phyloP scores from a whole-genome alignment of 192 early-diverging fungal species.

The Tieghemiomyces parasiticus region DNA sequence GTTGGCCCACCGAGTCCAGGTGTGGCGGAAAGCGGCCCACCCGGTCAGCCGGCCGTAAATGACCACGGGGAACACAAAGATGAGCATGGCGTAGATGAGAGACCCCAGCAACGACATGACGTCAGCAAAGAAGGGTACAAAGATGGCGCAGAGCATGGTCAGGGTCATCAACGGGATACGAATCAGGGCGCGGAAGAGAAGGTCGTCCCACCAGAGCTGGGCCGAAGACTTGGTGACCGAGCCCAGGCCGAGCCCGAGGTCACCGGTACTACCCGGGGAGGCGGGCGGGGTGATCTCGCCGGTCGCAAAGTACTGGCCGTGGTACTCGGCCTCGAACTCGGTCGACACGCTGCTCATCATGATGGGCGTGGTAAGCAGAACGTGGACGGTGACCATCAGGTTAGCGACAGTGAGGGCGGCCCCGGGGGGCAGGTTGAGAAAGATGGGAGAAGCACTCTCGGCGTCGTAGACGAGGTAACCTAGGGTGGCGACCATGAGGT shows the following conservation, averaged over 20 bases:
- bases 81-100: constrained; percentile 32
- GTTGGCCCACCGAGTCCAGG: constrained; percentile 11
- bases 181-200: constrained; percentile 24
- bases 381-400: constrained; percentile 45
- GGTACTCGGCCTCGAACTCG: constrained; percentile 38
- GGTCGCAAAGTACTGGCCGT: constrained; percentile 24
- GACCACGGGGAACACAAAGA: constrained; percentile 37
- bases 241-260: not conserved
- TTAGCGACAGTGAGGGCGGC: constrained; percentile 28
- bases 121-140: constrained; percentile 42
- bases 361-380: constrained; percentile 48
- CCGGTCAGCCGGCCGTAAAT: constrained; percentile 34
- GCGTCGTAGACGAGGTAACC: constrained; percentile 49
- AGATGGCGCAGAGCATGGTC: constrained; percentile 25
- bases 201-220: constrained; percentile 10
- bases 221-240: too few species aligned
- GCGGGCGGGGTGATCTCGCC: too few species aligned
- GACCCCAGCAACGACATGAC: constrained; percentile 44
- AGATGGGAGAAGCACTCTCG: constrained; percentile 35
- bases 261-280: constrained; percentile 18
- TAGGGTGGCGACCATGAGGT: constrained; percentile 38
- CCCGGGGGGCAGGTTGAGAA: constrained; percentile 37
- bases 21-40: constrained; percentile 11
- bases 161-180: constrained; percentile 28
- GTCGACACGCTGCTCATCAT: constrained; percentile 44